Conservation (phyloP, 352 stramenopile species). For the Globisporangium lucens region DNA sequence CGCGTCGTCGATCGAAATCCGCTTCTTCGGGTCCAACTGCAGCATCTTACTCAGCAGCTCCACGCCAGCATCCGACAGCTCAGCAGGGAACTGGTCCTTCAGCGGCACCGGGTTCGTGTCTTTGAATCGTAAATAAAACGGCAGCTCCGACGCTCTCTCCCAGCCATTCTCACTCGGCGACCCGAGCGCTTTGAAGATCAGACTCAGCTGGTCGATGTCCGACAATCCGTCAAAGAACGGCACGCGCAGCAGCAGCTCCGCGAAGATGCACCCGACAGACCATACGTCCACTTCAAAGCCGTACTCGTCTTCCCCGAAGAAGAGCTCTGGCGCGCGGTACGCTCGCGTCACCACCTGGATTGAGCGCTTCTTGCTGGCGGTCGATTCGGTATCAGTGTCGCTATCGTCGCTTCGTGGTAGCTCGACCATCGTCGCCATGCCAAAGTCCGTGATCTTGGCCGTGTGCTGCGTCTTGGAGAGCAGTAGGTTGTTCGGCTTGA, state of each 20-base stretch:
- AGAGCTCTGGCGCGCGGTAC: slow-evolving; percentile 73
- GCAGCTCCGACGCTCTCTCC: slow-evolving; percentile 46
- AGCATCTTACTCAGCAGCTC: slow-evolving; percentile 55
- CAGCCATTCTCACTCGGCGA: slow-evolving; percentile 65
- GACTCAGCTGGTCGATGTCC: slow-evolving; percentile 79
- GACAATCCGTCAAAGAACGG: slow-evolving; percentile 64
- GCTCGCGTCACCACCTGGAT: slow-evolving; percentile 74
- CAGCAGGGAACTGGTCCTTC: slow-evolving; percentile 47
- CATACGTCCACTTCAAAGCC: slow-evolving; percentile 67
- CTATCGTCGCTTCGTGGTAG: slow-evolving; percentile 15
- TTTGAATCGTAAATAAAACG: slow-evolving; percentile 77
- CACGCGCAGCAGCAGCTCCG: slow-evolving; percentile 61
- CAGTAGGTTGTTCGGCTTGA: slow-evolving; percentile 84
- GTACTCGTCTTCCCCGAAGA: slow-evolving; percentile 71
- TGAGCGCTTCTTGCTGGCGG: slow-evolving; percentile 33
- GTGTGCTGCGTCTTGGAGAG: slow-evolving; percentile 36
- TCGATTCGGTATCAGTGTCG: slow-evolving; percentile 7
- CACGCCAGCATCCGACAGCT: slow-evolving; percentile 43
- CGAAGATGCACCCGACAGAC: slow-evolving; percentile 80
- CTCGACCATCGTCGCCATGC: slow-evolving; percentile 53
- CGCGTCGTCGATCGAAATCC: slow-evolving; percentile 48
- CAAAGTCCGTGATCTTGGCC: slow-evolving; percentile 82
- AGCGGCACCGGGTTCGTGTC: slow-evolving; percentile 59
- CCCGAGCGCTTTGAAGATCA: slow-evolving; percentile 64
- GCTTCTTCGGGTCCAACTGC: slow-evolving; percentile 53